Evolutionary conservation across 306 rosid genomes (phyloP).

Genomic region (Adenanthera pavonina): DNA sequence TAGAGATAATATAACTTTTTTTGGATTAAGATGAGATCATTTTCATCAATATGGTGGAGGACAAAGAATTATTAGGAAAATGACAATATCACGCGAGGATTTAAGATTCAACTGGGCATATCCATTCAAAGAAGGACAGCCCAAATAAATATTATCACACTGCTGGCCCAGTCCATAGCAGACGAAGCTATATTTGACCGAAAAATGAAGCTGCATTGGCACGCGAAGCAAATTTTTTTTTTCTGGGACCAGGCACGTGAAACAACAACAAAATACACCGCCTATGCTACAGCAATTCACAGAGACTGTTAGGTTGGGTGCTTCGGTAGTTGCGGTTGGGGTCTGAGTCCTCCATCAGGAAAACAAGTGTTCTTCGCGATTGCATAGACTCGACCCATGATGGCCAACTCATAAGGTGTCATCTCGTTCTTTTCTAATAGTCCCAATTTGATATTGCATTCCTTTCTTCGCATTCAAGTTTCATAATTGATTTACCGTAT

Average conservation of each 20-base stretch:
- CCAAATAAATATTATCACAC: not conserved
- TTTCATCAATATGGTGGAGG: no score
- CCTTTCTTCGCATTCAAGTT: not conserved
- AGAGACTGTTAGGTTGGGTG: constrained; percentile 8
- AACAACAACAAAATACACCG: not conserved
- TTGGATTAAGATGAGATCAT: no score
- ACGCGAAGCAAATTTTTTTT: no score
- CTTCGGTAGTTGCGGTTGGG: not conserved
- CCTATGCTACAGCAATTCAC: not conserved
- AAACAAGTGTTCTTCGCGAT: not conserved
- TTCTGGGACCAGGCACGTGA: no score
- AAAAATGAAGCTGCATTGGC: no score
- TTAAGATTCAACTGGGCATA: not conserved
- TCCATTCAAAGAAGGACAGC: not conserved
- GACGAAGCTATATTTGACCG: not conserved
- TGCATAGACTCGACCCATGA: not conserved
- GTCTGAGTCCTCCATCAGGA: not conserved
- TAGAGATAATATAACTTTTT: no score
- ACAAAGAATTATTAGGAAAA: no score
- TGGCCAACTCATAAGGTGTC: constrained; percentile 25
- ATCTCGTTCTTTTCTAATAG: not conserved
- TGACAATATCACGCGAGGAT: no score
- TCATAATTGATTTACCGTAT: not conserved
- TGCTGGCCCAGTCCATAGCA: not conserved
- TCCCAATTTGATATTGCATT: constrained; percentile 9